Evolutionary conservation across 192 early-diverging fungal genomes (phyloP).

Genomic region (Coemansia sp.): DNA sequence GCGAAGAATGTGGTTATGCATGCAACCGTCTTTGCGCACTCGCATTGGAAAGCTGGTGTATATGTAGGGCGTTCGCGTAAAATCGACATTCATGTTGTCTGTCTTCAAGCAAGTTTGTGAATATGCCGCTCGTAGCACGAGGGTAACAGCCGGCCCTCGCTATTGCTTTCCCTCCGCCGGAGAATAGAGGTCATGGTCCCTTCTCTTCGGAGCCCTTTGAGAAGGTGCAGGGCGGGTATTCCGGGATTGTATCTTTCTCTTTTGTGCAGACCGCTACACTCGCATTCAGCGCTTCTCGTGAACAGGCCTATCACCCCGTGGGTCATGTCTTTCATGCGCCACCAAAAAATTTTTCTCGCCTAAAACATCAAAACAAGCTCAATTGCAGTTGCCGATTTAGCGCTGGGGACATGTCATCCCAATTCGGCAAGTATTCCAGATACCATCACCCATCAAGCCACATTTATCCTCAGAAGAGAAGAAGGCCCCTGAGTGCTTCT

Average conservation of each 20-base stretch:
- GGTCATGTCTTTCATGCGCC: slow-evolving; percentile 1
- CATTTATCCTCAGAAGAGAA: neutral
- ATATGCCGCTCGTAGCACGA: neutral
- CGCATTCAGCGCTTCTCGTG: neutral
- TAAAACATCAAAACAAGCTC: slow-evolving; percentile 5
- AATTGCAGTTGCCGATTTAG: neutral
- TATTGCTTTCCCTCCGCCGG: neutral
- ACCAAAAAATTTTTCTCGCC: neutral
- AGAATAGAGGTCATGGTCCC: neutral
- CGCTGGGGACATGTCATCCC: neutral
- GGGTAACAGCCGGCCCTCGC: neutral
- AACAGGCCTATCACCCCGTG: neutral
- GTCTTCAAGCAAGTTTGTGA: neutral
- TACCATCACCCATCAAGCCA: neutral
- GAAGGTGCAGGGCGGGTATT: neutral
- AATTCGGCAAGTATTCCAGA: neutral
- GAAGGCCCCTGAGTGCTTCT: neutral
- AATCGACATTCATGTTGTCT: neutral
- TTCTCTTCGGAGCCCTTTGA: neutral
- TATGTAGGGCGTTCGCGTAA: neutral
- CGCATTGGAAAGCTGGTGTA: neutral
- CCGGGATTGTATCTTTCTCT: neutral
- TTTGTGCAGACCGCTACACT: neutral
- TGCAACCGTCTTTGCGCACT: neutral
- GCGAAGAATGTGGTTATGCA: neutral